Base-by-base conservation (phyloP, 768 basidiomycete genomes). In the Cyclocybe cylindracea region DNA sequence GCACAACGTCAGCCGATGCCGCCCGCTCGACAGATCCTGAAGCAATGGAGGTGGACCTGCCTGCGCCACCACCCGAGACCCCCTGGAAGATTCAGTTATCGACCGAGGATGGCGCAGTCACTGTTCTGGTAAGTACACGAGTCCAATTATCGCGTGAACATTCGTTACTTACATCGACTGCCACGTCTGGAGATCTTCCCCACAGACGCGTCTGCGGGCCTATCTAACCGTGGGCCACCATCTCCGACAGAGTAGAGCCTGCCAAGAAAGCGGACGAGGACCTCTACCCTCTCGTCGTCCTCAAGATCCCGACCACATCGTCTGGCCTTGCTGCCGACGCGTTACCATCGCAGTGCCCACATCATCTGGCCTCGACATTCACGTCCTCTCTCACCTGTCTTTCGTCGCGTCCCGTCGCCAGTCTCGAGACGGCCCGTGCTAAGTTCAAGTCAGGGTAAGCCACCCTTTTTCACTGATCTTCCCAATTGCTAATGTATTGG, bases 41-140 rank as follows among this genome's bases (percentile, higher is more conserved):
- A n/a, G n/a, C 47, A n/a, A 61, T 58, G 60, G 46, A 56, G 8
- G 40, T 56, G 3, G 60, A 58, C 50, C 37, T 47, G 24, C 36
- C n/a, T n/a, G n/a, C n/a, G n/a, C n/a, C 48, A 19, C 35, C 47
- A 10, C 19, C 33, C 29, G 41, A 53, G 6, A n/a, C n/a, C n/a
- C n/a, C n/a, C n/a, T n/a, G n/a, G n/a, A n/a, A n/a, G n/a, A n/a
- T 18, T 46, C 9, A 51, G 56, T 36, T 18, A 52, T 10, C 24
- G 52, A 6, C 14, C 49, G 4, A 29, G n/a, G n/a, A n/a, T n/a
- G n/a, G n/a, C n/a, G n/a, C n/a, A n/a, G n/a, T n/a, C n/a, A n/a
- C n/a, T n/a, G 45, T 4, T 18, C 42, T 11, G 47, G 58, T 8
- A 52, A 54, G 13, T 61, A 58, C 40, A 57, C 59, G 18, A 52